Base-by-base conservation (phyloP, 139 green algal species). In the Medakamo hakoo region DNA sequence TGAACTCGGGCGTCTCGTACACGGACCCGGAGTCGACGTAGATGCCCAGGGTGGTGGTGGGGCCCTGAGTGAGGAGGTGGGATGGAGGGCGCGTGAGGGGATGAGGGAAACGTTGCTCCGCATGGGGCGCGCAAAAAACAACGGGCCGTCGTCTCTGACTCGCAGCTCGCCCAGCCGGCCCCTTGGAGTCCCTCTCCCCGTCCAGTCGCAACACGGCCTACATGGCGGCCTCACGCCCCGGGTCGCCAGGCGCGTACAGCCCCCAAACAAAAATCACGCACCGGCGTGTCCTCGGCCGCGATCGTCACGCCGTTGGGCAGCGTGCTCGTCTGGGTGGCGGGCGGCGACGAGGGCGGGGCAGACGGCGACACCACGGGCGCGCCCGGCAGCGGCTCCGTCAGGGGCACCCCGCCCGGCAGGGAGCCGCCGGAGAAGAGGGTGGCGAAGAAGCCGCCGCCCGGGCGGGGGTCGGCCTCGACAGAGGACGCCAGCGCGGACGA, bases 21-120 rank as follows among this genome's bases (percentile, higher is more conserved):
- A 89, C 83, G 68, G 74, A 85, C 27, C 91, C 91, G 3, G 73
- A 75, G 68, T 95, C 82, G 4, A 96, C 76, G 71, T 95, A 97
- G 4, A 96, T 52, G 29, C 91, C 91, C 23, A 97, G 64, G 25
- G 84, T 94, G 23, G 85, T 73, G 30, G 85, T 93, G 5, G 88
- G 79, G 22, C 90, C 90, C 86, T 94, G 82, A 55, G 66, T 27
- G 21, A 25, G 27, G 49, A 25, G 62, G 55, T 14, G 60, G 18
- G 32, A 32, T 24, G 40, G 32, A 40, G 19, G 49, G 23, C 4
- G 30, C 26, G 40, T 3, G 58, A 49, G 16, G 4, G 19, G 2
- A 1, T 1, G 3, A 52, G 3, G 27, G 2, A 68, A 32, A 29
- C 14, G n/a, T 4, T 49, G 32, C 9, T 29, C 4, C 25, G 29